Conservation (phyloP, 768 basidiomycete species). For the Stropharia rugosoannulata region DNA sequence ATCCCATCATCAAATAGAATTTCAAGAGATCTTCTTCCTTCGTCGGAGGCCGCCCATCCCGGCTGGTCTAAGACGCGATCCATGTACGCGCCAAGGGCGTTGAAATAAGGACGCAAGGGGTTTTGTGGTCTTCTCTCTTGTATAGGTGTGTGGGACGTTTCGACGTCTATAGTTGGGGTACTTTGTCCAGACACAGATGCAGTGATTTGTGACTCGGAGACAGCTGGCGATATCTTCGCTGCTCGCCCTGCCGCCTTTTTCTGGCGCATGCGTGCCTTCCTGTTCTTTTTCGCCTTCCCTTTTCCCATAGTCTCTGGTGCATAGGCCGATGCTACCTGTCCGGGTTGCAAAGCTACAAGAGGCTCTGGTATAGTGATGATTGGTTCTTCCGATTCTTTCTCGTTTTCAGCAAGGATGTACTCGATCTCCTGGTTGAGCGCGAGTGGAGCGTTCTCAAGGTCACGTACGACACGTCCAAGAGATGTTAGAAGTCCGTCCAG, state of each 20-base stretch:
- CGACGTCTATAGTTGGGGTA: neutral
- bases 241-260: slow-evolving; percentile 10
- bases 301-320: neutral
- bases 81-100: slow-evolving; percentile 19
- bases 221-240: neutral
- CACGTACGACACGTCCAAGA: slow-evolving; percentile 18
- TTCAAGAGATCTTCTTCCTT: slow-evolving; percentile 16
- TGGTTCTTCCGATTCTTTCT: too few relatives aligned
- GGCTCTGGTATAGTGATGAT: neutral
- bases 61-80: slow-evolving; percentile 22
- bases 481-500: slow-evolving; percentile 27
- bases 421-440: slow-evolving; percentile 13
- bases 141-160: neutral
- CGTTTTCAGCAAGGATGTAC: slow-evolving; percentile 8
- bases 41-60: slow-evolving; percentile 20
- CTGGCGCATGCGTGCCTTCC: slow-evolving; percentile 10
- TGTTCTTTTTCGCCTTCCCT: slow-evolving; percentile 12
- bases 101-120: slow-evolving; percentile 17
- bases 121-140: slow-evolving; percentile 1
- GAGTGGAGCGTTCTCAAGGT: slow-evolving; percentile 17
- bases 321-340: neutral
- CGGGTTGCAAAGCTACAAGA: neutral
- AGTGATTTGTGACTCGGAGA: neutral
- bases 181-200: neutral
- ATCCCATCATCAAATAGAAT: slow-evolving; percentile 19